Percentiles rank a stretch among this genome's conserved stretches.
phyloP scores from a whole-genome alignment of 345 rosid species.

The Salix brachista region DNA sequence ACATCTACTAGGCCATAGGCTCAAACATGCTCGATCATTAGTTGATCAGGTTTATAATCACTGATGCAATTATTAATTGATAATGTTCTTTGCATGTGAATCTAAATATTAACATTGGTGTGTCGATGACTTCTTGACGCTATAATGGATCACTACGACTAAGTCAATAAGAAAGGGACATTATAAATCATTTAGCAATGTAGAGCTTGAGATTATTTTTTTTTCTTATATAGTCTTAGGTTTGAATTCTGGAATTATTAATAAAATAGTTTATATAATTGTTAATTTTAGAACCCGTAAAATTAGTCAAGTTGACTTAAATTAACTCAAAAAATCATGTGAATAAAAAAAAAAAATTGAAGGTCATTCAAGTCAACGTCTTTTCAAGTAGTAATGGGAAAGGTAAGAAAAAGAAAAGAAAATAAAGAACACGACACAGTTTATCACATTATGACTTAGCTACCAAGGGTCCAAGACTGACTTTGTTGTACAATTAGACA shows the following conservation, averaged over 20 bases:
- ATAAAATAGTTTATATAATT: too few species aligned
- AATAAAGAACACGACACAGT: not conserved
- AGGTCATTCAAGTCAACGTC: conserved; percentile 35
- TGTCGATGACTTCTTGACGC: not conserved
- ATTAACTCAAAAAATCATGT: too few species aligned
- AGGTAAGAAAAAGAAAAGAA: not conserved
- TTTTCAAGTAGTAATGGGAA: not conserved
- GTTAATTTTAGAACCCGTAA: too few species aligned
- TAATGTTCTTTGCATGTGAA: not conserved
- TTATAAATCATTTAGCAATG: too few species aligned
- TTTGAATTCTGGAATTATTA: rapidly evolving
- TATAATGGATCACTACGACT: conserved; percentile 23
- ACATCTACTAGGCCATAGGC: too few species aligned
- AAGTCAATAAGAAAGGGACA: conserved; percentile 40
- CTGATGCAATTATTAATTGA: too few species aligned
- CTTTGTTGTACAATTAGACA: not conserved
- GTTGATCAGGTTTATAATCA: too few species aligned
- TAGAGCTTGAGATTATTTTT: too few species aligned
- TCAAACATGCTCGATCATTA: too few species aligned
- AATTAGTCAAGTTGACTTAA: too few species aligned
- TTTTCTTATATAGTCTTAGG: too few species aligned
- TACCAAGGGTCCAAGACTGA: not conserved
- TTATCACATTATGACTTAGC: not conserved
- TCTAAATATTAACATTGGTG: not conserved
- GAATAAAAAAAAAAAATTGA: too few species aligned